Evolutionary conservation across 192 early-diverging fungal genomes (phyloP).

Genomic region (Blastocladiella britannica): DNA sequence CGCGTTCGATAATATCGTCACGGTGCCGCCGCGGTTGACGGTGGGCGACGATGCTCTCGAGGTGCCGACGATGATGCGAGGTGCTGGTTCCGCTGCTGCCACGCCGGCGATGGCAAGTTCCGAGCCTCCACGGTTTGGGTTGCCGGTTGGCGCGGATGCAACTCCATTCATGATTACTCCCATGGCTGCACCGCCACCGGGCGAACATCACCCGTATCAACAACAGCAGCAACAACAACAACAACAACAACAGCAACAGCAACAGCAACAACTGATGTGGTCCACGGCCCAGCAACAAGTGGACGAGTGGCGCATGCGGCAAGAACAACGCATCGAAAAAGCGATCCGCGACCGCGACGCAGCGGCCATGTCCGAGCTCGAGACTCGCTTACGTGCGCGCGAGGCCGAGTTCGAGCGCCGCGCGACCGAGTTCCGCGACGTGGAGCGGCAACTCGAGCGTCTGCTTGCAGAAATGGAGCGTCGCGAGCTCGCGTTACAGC

Average conservation of each 20-base stretch:
- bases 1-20: background rate
- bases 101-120: background rate
- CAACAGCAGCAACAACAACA: too few species aligned
- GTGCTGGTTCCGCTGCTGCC: too few species aligned
- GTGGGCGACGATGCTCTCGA: background rate
- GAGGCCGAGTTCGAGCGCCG: slow-evolving; percentile 1
- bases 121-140: too few species aligned
- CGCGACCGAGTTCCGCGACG: background rate
- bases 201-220: too few species aligned
- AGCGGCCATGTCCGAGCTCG: background rate
- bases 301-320: background rate
- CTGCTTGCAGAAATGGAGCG: background rate
- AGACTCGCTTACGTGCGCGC: background rate
- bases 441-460: slow-evolving; percentile 1
- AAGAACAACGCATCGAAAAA: background rate
- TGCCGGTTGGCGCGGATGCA: too few species aligned
- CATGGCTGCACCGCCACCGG: background rate
- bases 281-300: background rate
- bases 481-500: background rate
- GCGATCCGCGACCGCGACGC: background rate
- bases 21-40: background rate
- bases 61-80: too few species aligned
- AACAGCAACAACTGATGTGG: background rate
- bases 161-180: background rate
- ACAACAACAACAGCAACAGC: too few species aligned